Base-by-base conservation (phyloP, 2,329 filamentous ascomycete genomes). In the Mycogone perniciosa region DNA sequence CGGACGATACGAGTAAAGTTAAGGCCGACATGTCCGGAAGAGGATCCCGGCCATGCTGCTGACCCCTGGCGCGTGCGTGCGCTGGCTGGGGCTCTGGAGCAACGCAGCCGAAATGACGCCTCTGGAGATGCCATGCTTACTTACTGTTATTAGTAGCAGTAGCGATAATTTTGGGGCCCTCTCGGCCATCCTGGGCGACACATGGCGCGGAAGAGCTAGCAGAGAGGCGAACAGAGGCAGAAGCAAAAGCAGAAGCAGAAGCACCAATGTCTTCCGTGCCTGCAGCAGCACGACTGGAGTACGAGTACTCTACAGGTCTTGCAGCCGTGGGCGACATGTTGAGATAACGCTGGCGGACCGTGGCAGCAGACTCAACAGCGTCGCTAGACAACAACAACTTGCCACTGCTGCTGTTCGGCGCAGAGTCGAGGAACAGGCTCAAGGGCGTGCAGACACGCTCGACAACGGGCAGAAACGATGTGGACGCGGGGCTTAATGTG, bases 401-500 rank as follows among this genome's bases (percentile, higher is more conserved):
- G 35, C 42, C 31, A 26, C 33, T 43, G 31, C 33, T 42, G 46
- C 48, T 54, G 39, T 35, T 41, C 20, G 48, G 48, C 40, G 48
- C 48, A 44, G 48, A 47, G 51, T 64, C 62, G 52, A 63, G 57
- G 46, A 64, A 54, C 46, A 62, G 58, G 44, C 62, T 64, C 43
- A 64, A 53, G 37, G 62, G 62, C 51, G 62, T 64, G 46, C 55
- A 55, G 37, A 50, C 63, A 46, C 60, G 60, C 46, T 64, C 60
- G 57, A 57, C 60, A 52, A 64, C 59, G 51, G 61, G 62, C 53
- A 58, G 57, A 44, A 64, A 60, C 7, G 58, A 60, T 49, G 56
- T 57, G 48, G 60, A 60, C 44, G 61, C 60, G 31, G 59, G 59
- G 33, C 61, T 64, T 27, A 42, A 44, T 53, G 58, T 59, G 13